A percentile compares a stretch with the other conserved stretches of the same genome.
Conservation (phyloP, 2,329 filamentous ascomycete species). For the Exophiala oligosperma region DNA sequence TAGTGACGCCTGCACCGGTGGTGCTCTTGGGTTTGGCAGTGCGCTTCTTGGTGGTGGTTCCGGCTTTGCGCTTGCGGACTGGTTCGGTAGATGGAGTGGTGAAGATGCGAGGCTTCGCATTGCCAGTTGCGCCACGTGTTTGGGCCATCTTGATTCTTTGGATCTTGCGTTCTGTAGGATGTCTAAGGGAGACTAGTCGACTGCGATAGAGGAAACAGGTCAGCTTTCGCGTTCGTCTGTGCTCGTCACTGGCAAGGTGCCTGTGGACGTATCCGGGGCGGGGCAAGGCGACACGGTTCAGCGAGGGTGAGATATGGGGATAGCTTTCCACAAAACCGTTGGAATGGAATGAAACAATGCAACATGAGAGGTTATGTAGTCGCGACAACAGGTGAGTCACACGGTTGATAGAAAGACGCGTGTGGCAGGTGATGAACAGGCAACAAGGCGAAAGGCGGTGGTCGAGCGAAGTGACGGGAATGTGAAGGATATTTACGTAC, state of each 20-base stretch:
- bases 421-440: constrained; percentile 20
- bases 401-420: constrained; percentile 6
- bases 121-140: constrained; percentile 32
- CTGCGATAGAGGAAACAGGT: neutral
- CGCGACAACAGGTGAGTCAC: constrained; percentile 24
- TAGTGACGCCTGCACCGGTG: constrained; percentile 21
- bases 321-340: constrained; percentile 3
- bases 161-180: neutral
- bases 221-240: constrained; percentile 8
- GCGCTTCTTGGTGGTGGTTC: constrained; percentile 19
- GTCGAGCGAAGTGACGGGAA: constrained; percentile 11
- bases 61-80: constrained; percentile 26
- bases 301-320: constrained; percentile 11
- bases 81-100: constrained; percentile 24
- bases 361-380: constrained; percentile 5
- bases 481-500: constrained; percentile 23
- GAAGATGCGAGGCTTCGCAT: constrained; percentile 31
- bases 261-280: constrained; percentile 10
- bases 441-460: constrained; percentile 15
- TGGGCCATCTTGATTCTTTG: constrained; percentile 28
- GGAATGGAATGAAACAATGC: constrained; percentile 4
- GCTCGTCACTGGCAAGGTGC: neutral
- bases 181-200: neutral
- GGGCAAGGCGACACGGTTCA: constrained; percentile 4
- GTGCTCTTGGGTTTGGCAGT: constrained; percentile 4